Evolutionary conservation across 2,329 filamentous ascomycete genomes (phyloP).

Genomic region (Septoria petroselini): DNA sequence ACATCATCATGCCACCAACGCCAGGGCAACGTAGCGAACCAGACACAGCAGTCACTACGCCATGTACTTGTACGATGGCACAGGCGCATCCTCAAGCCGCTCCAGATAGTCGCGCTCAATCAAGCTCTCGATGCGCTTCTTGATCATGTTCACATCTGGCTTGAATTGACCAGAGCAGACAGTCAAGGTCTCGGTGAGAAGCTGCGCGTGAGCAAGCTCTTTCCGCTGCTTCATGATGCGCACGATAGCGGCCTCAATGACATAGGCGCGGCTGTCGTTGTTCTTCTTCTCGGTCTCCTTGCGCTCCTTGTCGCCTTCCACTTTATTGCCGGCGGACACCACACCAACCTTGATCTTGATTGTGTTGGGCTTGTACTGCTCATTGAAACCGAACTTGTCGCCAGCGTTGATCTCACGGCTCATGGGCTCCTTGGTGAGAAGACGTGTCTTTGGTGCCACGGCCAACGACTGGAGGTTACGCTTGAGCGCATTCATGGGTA

Average conservation of each 20-base stretch:
- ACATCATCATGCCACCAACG: neutral
- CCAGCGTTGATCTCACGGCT: constrained; percentile 72
- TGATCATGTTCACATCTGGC: constrained; percentile 73
- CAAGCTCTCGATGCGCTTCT: constrained; percentile 74
- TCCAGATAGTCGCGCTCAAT: constrained; percentile 76
- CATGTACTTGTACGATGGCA: constrained; percentile 67
- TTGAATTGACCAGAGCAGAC: constrained; percentile 68
- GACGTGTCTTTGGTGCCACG: constrained; percentile 75
- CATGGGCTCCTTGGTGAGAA: constrained; percentile 76
- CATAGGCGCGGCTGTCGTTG: constrained; percentile 65
- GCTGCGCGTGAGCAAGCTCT: constrained; percentile 64
- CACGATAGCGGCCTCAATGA: constrained; percentile 73
- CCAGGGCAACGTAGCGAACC: constrained; percentile 3
- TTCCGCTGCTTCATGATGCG: constrained; percentile 87
- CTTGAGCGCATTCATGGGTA: constrained; percentile 69
- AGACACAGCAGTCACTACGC: constrained; percentile 42
- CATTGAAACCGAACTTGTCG: constrained; percentile 80
- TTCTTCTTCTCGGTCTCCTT: constrained; percentile 74
- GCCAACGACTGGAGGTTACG: constrained; percentile 78
- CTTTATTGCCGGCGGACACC: constrained; percentile 74
- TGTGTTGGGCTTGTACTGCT: constrained; percentile 74
- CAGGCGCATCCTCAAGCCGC: constrained; percentile 62
- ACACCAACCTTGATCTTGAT: constrained; percentile 87
- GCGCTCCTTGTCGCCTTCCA: constrained; percentile 67
- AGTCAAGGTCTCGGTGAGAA: constrained; percentile 69